Evolutionary conservation across 345 rosid genomes (phyloP).

Genomic region (Dipteronia sinensis): DNA sequence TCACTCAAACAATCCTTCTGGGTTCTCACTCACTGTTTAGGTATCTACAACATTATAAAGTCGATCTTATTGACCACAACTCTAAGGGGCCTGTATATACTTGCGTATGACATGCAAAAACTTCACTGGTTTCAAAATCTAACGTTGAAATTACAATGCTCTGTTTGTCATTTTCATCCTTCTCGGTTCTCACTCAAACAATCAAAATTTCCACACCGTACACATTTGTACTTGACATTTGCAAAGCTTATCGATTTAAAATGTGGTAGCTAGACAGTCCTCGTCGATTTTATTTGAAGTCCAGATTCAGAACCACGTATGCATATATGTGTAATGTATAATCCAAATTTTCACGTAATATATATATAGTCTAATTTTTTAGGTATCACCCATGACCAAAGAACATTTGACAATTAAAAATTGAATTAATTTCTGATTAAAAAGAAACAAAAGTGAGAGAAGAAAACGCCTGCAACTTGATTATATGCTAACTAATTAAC

Average conservation of each 20-base stretch:
- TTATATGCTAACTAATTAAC: too few species aligned
- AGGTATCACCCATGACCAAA: neutral
- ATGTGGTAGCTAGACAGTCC: neutral
- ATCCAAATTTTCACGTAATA: neutral
- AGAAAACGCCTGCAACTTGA: neutral
- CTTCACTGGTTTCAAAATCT: neutral
- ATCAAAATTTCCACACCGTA: neutral
- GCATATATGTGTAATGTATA: neutral
- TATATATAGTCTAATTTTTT: too few species aligned
- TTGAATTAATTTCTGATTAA: too few species aligned
- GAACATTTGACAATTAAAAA: neutral
- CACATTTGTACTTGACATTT: neutral
- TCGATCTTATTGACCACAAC: too few species aligned
- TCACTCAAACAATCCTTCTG: too few species aligned
- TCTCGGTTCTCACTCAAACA: too few species aligned
- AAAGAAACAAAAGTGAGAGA: neutral
- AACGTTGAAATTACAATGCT: neutral
- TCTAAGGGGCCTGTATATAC: too few species aligned
- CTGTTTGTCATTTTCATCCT: neutral
- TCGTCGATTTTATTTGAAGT: too few species aligned
- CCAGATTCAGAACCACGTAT: neutral
- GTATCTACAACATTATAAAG: too few species aligned
- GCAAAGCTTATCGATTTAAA: neutral
- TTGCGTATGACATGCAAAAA: neutral
- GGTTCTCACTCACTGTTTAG: too few species aligned